Evolutionary conservation across 2,329 filamentous ascomycete genomes (phyloP), one percentile per base, ranked within the genome.

Genomic region (Colletotrichum tropicicola): DNA sequence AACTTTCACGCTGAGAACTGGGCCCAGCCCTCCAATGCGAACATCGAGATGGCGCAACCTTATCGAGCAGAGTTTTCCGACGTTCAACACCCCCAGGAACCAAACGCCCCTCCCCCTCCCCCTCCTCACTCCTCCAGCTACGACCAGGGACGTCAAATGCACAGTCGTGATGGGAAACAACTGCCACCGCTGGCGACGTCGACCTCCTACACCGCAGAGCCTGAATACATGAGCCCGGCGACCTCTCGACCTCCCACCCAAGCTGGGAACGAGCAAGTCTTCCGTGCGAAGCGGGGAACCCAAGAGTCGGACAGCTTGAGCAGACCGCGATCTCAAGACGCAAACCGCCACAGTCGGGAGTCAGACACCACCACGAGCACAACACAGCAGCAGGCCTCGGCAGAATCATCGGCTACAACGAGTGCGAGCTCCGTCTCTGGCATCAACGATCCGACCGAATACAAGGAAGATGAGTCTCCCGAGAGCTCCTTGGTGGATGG

Each of bases 391-490:
- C 83, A 79, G 52, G 73, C 77, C 15, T 87, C 85, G 6, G 78
- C 79, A 8, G 79, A 85, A 61, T 86, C 85, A 0, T 88, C 85
- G 4, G 81, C 81, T 8, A 80, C 82, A 44, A 88, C 86, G 6
- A 88, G 85, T 70, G 80, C 82, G 41, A 89, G 85, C 73, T 87
- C 86, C 5, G 70, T 87, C 28, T 87, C 83, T 8, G 84, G 83
- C 13, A 73, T 78, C 52, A 83, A 83, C 52, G 86, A 87, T 67
- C 75, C 72, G 47, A 75, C 75, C 12, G 84, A 86, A 37, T 78
- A 76, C 68, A 78, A 78, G 25, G 79, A 78, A 30, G 78, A 80
- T 60, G 79, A 76, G n/a, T 87, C 84, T 8, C 79, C 81, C 1
- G 81, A 81, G 59, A 85, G 84, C 70, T 87, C 85, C 6, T 71